Conservation (phyloP, 495 filamentous ascomycete genomes). For the Hypoxylon cercidicola region DNA sequence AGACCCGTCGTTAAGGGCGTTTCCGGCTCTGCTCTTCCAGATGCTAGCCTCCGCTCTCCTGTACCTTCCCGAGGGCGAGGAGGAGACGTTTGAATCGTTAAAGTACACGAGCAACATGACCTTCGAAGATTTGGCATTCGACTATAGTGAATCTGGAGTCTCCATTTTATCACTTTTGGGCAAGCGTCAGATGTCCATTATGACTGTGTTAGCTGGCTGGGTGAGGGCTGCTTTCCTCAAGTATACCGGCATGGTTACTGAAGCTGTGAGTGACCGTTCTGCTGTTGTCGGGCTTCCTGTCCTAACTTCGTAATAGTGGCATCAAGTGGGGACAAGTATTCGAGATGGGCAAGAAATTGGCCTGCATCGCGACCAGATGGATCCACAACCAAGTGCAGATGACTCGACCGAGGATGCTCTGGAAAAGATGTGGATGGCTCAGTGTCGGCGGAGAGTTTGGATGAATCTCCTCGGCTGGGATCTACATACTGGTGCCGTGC, state of each 20-base stretch:
- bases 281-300: background rate
- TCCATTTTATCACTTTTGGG: constrained; percentile 64
- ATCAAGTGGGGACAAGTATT: constrained; percentile 66
- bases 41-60: constrained; percentile 64
- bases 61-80: constrained; percentile 58
- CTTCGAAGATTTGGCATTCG: constrained; percentile 66
- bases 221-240: constrained; percentile 60
- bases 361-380: constrained; percentile 61
- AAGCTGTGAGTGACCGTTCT: constrained; percentile 49
- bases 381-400: constrained; percentile 51
- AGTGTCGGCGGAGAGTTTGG: constrained; percentile 65
- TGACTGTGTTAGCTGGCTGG: constrained; percentile 67
- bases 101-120: constrained; percentile 69
- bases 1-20: constrained; percentile 56
- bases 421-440: constrained; percentile 63
- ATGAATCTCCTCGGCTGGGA: constrained; percentile 68
- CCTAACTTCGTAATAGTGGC: constrained; percentile 59
- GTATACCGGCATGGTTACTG: constrained; percentile 61
- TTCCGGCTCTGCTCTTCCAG: constrained; percentile 68
- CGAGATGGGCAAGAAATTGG: constrained; percentile 72
- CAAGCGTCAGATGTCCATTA: constrained; percentile 63
- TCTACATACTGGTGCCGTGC: constrained; percentile 66
- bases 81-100: constrained; percentile 60
- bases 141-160: constrained; percentile 67
- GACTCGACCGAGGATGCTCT: constrained; percentile 55